Base-by-base conservation (phyloP, 2,329 filamentous ascomycete genomes). In the Aspergillus sp. region DNA sequence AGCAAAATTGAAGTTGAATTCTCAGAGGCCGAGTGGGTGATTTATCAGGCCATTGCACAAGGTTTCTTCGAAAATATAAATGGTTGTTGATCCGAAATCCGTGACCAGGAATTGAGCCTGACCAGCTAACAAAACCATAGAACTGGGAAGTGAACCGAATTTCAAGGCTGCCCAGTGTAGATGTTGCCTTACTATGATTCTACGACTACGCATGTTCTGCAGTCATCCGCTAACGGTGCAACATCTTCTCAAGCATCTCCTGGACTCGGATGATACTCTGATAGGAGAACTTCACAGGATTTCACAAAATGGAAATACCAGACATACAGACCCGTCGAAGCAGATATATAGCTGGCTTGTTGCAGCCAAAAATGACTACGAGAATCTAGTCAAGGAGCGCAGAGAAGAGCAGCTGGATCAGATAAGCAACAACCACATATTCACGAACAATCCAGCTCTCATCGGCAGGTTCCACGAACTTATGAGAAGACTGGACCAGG, bases 1-100 rank as follows among this genome's bases (percentile, higher is more conserved):
- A 66, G 64, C 2, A 77, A 77, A 0, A 62, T 77, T 4, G 68
- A 65, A 59, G 70, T 83, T 1, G 63, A 80, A 0, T 84, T 86
- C 67, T 83, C 81, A 13, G 58, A 72, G 0, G 73, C 83, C 1
- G 84, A 87, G 66, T 71, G 75, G 2, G 71, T 74, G 2, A 75
- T 87, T 32, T 86, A 86, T 59, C 72, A 80, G 2, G 80, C 83
- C 47, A 80, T 86, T 2, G 70, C 71, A 4, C 57, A 67, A 8
- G 71, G 78, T 13, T 80, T 81, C 57, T 64, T 78, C 9, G 48
- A 62, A 0, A 52, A 60, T 1, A 56, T 68, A 22, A 66, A 69
- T 45, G 48, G 68, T 68, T 48, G 9, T 11, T 5, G 15, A 17
- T 17, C 17, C 39, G 3, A 11, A 17, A 11, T 12, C 39, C 39